Conservation (phyloP, 1,284 basidiomycete genomes). For the Porodaedalea pini region DNA sequence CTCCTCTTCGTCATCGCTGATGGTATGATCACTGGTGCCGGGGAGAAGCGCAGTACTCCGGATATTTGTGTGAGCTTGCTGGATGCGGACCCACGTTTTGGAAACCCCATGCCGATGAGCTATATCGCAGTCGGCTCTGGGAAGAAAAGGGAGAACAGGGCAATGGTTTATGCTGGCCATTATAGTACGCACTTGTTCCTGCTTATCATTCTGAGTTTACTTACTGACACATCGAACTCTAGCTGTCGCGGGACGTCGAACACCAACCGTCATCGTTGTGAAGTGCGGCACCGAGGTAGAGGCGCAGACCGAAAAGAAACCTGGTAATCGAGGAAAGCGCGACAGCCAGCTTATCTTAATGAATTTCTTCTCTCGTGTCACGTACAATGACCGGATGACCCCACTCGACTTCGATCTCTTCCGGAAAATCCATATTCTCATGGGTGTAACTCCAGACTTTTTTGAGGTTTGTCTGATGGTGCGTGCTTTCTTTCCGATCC, state of each 20-base stretch:
- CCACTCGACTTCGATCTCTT: constrained; percentile 98
- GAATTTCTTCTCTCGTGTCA: constrained; percentile 99
- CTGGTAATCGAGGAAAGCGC: constrained; percentile 97
- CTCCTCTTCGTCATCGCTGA: constrained; percentile 94
- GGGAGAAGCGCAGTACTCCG: constrained; percentile 92
- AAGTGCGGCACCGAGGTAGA: constrained; percentile 93
- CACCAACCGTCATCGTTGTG: constrained; percentile 93
- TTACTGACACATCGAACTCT: constrained; percentile 11
- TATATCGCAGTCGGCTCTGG: constrained; percentile 91
- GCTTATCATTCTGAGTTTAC: constrained; percentile 3
- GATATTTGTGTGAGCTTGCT: constrained; percentile 93
- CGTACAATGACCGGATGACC: constrained; percentile 98
- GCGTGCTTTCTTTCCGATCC: constrained; percentile 9
- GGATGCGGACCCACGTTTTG: constrained; percentile 93
- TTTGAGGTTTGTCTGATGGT: constrained; percentile 99
- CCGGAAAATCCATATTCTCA: constrained; percentile 92
- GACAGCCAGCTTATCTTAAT: constrained; percentile 98
- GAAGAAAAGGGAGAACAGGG: constrained; percentile 86
- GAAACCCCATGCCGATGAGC: constrained; percentile 94
- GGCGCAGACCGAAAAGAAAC: constrained; percentile 81
- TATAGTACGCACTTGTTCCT: constrained; percentile 67
- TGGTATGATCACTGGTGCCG: constrained; percentile 97
- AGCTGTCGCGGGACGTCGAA: constrained; percentile 82
- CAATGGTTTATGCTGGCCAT: constrained; percentile 98
- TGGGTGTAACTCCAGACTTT: constrained; percentile 99